Conservation (phyloP, 75 land plant species). For the Pinus albicaulis region DNA sequence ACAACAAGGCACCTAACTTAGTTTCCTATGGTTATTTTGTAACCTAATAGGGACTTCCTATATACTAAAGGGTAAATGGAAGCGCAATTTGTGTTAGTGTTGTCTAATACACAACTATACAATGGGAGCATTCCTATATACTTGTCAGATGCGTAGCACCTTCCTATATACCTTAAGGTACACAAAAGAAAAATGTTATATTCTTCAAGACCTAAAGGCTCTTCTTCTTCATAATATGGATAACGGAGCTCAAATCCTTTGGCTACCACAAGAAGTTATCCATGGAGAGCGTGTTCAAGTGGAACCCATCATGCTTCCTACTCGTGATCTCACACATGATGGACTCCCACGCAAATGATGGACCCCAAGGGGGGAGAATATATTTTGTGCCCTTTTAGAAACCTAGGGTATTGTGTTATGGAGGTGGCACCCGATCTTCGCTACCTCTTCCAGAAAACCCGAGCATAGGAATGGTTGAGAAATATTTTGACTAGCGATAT, state of each 20-base stretch:
- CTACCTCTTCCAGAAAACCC: conserved; percentile 20
- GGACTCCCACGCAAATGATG: too few species aligned
- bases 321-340: conserved; percentile 54
- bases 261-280: conserved; percentile 36
- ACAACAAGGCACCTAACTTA: too few species aligned
- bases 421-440: conserved; percentile 25
- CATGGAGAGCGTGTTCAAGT: conserved; percentile 59
- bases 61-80: too few species aligned
- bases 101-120: too few species aligned
- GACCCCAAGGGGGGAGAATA: conserved; percentile 20
- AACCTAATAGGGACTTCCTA: too few species aligned
- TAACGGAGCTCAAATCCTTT: conserved; percentile 39
- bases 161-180: too few species aligned
- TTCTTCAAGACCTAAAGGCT: conserved; percentile 40
- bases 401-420: conserved; percentile 14
- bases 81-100: too few species aligned
- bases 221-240: conserved; percentile 66
- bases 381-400: conserved; percentile 24
- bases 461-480: conserved; percentile 26
- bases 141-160: too few species aligned
- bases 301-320: conserved; percentile 48
- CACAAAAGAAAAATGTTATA: too few species aligned
- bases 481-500: conserved; percentile 6
- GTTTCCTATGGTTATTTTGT: too few species aligned
- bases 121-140: too few species aligned